Conservation (phyloP, 192 early-diverging fungal genomes). For the Lobosporangium transversale region DNA sequence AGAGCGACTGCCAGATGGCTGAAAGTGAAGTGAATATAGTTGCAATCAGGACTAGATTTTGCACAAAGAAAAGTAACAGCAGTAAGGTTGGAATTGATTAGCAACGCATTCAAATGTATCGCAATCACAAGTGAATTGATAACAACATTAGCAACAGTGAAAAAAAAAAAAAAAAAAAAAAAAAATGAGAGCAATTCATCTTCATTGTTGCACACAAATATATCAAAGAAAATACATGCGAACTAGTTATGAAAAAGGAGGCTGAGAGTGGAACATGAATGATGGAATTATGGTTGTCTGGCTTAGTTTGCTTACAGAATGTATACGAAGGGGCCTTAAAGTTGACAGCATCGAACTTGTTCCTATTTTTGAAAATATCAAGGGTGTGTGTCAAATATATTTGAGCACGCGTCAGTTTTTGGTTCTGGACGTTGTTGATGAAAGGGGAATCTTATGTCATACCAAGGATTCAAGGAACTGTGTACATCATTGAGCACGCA, state of each 20-base stretch:
- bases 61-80: no score
- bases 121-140: background rate
- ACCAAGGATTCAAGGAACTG: no score
- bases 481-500: no score
- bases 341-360: slow-evolving; percentile 5
- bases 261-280: no score
- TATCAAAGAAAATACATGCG: slow-evolving; percentile 3
- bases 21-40: slow-evolving; percentile 35
- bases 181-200: background rate
- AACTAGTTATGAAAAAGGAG: no score
- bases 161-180: background rate
- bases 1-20: slow-evolving; percentile 47
- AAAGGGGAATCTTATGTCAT: no score
- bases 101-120: background rate
- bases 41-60: slow-evolving; percentile 30
- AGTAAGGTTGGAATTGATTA: no score
- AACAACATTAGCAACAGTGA: background rate
- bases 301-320: slow-evolving; percentile 29
- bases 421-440: no score
- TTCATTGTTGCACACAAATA: background rate
- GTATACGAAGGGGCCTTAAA: slow-evolving; percentile 24
- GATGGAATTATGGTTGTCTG: no score
- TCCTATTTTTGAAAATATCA: no score
- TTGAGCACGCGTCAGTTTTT: no score
- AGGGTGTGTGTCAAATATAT: no score